Evolutionary conservation across 768 basidiomycete genomes (phyloP), one percentile per base, ranked within the genome.

Genomic region (Phlebiopsis gigantea): DNA sequence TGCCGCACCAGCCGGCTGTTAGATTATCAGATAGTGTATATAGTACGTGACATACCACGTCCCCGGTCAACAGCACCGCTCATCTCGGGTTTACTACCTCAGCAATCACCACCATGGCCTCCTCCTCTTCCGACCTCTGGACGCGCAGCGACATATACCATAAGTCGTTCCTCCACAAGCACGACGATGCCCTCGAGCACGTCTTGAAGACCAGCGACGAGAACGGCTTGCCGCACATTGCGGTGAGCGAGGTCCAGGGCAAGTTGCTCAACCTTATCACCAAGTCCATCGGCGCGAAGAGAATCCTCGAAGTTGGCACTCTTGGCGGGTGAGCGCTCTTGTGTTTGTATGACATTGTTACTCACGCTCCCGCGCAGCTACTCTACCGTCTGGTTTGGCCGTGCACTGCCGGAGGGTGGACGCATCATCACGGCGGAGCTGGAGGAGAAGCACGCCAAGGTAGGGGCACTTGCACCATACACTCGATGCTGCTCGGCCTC

Each of bases 241-340:
- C 79, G 1, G 80, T 83, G 39, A 77, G 75, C 50, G 65, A 74
- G 9, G 75, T 79, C 0, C 80, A 84, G 67, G 84, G 82, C 6
- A 84, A 84, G 65, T 75, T 83, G 58, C 62, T 87, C 57, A 73
- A 78, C 57, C 72, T 87, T 5, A 57, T 84, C 31, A 80, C 75
- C 5, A 69, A 70, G 43, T 76, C 80, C 2, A 74, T 82, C 30
- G 68, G 74, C 14, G 84, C 83, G 41, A 82, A 80, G 71, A 69
- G 76, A 55, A 73, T 85, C 17, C 67, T 88, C 44, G 85, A 87
- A 63, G 78, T 88, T 47, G 86, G 85, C 0, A 86, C 85, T 6
- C 73, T 87, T 14, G 84, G 82, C 61, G 86, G 84, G 84, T 85
- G 60, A 39, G 34, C 41, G 66, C 9, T 24, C 34, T 7, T 22